Conservation (phyloP, 495 filamentous ascomycete species). For the Xylaria intraflava region DNA sequence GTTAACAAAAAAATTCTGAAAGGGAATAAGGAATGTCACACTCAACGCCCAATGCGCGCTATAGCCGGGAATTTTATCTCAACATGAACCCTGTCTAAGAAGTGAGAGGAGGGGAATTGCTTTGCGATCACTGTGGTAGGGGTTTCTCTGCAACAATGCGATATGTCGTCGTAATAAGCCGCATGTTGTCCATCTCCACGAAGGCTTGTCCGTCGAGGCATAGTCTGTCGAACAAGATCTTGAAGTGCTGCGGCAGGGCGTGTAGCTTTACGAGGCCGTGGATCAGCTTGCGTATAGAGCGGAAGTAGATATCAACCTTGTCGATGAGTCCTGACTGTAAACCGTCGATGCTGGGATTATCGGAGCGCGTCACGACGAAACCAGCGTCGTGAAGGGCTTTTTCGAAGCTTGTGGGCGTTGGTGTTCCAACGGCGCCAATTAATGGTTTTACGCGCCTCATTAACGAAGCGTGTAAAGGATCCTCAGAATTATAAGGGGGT, state of each 20-base stretch:
- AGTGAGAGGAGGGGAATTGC: neutral
- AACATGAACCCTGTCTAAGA: neutral
- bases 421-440: constrained; percentile 58
- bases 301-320: constrained; percentile 55
- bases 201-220: constrained; percentile 56
- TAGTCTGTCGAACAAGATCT: constrained; percentile 56
- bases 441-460: constrained; percentile 58
- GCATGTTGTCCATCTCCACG: constrained; percentile 57
- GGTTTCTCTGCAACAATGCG: constrained; percentile 58
- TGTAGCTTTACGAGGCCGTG: constrained; percentile 47
- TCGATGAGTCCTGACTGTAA: constrained; percentile 55
- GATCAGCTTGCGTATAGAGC: constrained; percentile 48
- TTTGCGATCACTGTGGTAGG: neutral
- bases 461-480: constrained; percentile 48
- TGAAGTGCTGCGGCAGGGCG: constrained; percentile 52
- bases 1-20: too few relatives aligned
- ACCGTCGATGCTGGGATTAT: constrained; percentile 53
- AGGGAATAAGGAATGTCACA: too few relatives aligned
- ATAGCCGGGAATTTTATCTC: too few relatives aligned
- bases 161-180: constrained; percentile 55
- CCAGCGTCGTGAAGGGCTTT: constrained; percentile 46
- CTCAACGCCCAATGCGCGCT: too few relatives aligned
- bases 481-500: constrained; percentile 47
- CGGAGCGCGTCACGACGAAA: constrained; percentile 47
- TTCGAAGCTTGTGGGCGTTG: constrained; percentile 49